These are phyloP conservation scores for Rutstroemia sp. DNA, from an alignment of 2,329 filamentous ascomycete genomes.

Conservation along the genomic window DNA sequence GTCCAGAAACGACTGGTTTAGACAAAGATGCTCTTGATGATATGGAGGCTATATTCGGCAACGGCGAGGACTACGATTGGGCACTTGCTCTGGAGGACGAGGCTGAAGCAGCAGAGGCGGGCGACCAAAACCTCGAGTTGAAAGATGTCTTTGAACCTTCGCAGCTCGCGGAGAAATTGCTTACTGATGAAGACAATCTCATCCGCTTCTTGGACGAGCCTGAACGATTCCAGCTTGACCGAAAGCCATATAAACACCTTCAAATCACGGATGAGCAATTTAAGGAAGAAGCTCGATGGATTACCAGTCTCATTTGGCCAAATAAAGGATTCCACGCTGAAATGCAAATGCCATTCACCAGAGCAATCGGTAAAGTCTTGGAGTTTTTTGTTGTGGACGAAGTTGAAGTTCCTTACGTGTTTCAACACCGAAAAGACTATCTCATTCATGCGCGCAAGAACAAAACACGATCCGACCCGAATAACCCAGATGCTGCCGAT, in stretches of 20 bases:
- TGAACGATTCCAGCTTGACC: constrained; percentile 87
- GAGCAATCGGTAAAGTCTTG: constrained; percentile 82
- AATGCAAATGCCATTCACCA: constrained; percentile 74
- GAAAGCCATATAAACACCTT: constrained; percentile 79
- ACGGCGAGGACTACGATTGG: constrained; percentile 94
- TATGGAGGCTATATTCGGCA: constrained; percentile 92
- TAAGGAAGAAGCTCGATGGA: constrained; percentile 86
- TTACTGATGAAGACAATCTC: constrained; percentile 90
- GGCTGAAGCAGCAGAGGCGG: constrained; percentile 69
- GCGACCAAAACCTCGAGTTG: constrained; percentile 80
- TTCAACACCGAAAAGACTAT: constrained; percentile 97
- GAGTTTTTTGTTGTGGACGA: constrained; percentile 94
- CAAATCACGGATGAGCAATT: constrained; percentile 78
- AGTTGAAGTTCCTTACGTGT: constrained; percentile 94
- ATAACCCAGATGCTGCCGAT: constrained; percentile 64
- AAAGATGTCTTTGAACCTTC: constrained; percentile 98
- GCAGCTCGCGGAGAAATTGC: constrained; percentile 84
- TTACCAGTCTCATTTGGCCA: constrained; percentile 80
- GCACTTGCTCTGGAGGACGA: constrained; percentile 84
- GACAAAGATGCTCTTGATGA: constrained; percentile 92
- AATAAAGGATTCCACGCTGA: constrained; percentile 65
- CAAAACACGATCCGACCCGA: constrained; percentile 45
- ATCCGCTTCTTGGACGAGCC: constrained; percentile 87
- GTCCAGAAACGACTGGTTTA: constrained; percentile 74
- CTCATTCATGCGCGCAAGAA: constrained; percentile 80